Conservation (phyloP, 2,329 filamentous ascomycete species). For the Pseudogymnoascus sp. region DNA sequence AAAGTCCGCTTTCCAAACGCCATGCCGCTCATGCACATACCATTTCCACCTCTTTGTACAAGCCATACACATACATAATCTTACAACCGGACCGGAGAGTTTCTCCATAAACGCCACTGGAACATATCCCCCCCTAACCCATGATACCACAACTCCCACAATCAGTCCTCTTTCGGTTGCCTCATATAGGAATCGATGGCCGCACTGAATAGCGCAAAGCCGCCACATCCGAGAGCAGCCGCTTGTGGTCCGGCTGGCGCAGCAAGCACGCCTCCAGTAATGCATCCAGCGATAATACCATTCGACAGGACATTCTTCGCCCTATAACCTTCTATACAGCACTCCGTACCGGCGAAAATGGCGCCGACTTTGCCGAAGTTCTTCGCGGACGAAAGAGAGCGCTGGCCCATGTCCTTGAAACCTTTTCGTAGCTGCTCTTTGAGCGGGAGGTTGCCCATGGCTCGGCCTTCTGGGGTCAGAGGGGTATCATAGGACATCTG, state of each 20-base stretch:
- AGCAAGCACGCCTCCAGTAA: slow-evolving; percentile 84
- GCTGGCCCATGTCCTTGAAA: slow-evolving; percentile 89
- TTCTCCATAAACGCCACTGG: neutral
- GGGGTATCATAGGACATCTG: slow-evolving; percentile 99
- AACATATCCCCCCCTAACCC: neutral
- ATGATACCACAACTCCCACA: neutral
- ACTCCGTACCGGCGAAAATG: slow-evolving; percentile 88
- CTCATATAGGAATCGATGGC: slow-evolving; percentile 91
- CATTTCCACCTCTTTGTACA: slow-evolving; percentile 7
- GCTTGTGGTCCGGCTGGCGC: slow-evolving; percentile 85
- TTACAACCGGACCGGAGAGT: slow-evolving; percentile 3
- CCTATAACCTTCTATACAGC: slow-evolving; percentile 83
- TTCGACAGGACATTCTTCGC: slow-evolving; percentile 93
- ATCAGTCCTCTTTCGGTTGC: slow-evolving; percentile 52
- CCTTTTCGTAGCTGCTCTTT: slow-evolving; percentile 76
- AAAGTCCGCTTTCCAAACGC: slow-evolving; percentile 4
- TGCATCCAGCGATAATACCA: slow-evolving; percentile 76
- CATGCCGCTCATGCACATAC: slow-evolving; percentile 6
- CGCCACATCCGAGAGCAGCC: slow-evolving; percentile 76
- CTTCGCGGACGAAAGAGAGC: slow-evolving; percentile 76
- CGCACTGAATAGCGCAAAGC: slow-evolving; percentile 86
- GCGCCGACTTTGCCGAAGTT: slow-evolving; percentile 94
- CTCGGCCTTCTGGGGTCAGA: slow-evolving; percentile 41
- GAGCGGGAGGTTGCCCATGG: slow-evolving; percentile 61
- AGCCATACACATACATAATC: slow-evolving; percentile 7